Evolutionary conservation across 306 rosid genomes (phyloP).

Genomic region (Morella rubra): DNA sequence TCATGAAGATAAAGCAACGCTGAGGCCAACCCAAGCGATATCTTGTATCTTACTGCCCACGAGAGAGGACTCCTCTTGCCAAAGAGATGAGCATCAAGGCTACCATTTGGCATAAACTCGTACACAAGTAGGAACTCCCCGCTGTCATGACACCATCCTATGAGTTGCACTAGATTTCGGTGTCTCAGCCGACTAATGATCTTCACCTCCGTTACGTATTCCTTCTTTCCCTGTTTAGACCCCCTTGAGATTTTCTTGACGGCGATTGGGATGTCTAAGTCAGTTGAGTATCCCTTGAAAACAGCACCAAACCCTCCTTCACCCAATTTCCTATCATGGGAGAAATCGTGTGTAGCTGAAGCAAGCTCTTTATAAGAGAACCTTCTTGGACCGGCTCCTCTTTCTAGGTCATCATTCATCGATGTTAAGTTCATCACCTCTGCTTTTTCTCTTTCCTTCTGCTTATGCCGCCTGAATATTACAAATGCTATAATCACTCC

Average conservation of each 20-base stretch:
- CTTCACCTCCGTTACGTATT: too few relatives aligned
- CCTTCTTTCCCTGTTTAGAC: too few relatives aligned
- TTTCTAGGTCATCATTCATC: constrained; percentile 31
- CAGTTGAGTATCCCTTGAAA: too few relatives aligned
- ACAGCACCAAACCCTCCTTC: too few relatives aligned
- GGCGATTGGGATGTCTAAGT: too few relatives aligned
- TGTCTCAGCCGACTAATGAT: too few relatives aligned
- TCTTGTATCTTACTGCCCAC: too few relatives aligned
- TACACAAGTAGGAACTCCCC: too few relatives aligned
- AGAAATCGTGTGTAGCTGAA: constrained; percentile 42
- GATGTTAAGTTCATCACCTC: constrained; percentile 28
- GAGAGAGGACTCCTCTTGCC: constrained; percentile 11
- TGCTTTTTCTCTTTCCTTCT: not conserved
- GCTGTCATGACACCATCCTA: too few relatives aligned
- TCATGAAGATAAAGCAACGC: constrained; percentile 42
- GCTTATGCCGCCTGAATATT: constrained; percentile 6
- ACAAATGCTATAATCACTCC: constrained; percentile 19
- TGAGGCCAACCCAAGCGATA: constrained; percentile 31
- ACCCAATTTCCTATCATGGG: constrained; percentile 25
- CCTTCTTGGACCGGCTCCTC: constrained; percentile 53
- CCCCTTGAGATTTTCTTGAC: too few relatives aligned
- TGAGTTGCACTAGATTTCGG: too few relatives aligned
- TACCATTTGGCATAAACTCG: too few relatives aligned
- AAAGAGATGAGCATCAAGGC: not conserved
- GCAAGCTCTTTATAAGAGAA: constrained; percentile 36